These are phyloP conservation scores for Rubroboletus satanas DNA, from an alignment of 768 basidiomycete genomes.

Conservation along the genomic window DNA sequence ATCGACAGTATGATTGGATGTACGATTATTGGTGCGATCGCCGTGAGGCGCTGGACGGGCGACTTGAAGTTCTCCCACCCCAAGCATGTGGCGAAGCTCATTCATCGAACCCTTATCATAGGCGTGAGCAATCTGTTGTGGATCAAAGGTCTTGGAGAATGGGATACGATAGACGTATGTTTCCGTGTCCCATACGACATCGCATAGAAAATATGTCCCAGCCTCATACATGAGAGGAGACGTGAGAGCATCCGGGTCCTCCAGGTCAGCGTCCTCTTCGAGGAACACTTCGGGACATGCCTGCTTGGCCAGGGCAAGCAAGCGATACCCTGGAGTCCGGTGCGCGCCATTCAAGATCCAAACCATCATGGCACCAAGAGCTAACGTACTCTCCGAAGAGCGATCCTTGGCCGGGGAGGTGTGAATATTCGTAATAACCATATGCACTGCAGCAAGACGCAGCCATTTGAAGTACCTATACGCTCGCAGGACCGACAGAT, in stretches of 20 bases:
- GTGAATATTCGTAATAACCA: neutral
- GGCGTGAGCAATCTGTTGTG: neutral
- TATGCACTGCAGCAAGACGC: neutral
- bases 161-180: neutral
- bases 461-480: conserved; percentile 8
- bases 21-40: neutral
- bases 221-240: conserved; percentile 1
- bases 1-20: neutral
- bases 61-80: neutral
- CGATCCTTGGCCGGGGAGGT: neutral
- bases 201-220: neutral
- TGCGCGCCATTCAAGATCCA: conserved; percentile 2
- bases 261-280: neutral
- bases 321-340: neutral
- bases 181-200: neutral
- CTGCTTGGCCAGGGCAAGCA: neutral
- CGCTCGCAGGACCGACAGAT: too few relatives aligned
- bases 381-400: neutral
- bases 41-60: neutral
- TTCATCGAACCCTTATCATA: neutral
- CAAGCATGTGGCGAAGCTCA: neutral
- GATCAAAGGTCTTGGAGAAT: neutral
- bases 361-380: neutral
- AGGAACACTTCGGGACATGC: neutral
- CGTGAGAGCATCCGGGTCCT: neutral